Evolutionary conservation across 495 filamentous ascomycete genomes (phyloP), one percentile per base, ranked within the genome.

Genomic region (Neurospora cerealis): DNA sequence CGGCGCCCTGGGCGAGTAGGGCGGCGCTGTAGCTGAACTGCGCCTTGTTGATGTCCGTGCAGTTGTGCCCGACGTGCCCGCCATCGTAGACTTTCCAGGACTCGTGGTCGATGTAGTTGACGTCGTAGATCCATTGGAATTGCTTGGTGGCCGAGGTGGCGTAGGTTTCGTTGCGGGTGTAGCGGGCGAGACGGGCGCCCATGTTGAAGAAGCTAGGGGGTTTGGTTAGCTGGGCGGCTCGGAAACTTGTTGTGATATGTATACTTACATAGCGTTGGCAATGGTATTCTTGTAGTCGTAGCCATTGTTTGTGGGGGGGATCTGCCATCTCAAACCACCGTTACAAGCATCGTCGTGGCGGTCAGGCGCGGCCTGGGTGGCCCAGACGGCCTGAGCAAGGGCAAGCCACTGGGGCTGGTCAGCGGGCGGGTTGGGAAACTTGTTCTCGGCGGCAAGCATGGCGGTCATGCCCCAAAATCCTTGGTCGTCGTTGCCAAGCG

Each of bases 231-330:
- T 19, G 13, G 69, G 93, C 93, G 17, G 89, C 89, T 62, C 15
- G 13, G 28, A 34, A 34, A 13, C 13, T 34, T 3, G 11, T 34
- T 34, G 13, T 28, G 54, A 15, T 4, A 62, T 5, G 28, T 24
- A 54, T 24, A 62, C 54, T 34, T 62, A 34, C 54, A 62, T 62
- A n/a, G 75, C 78, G 70, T 93, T 90, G 73, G 79, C 78, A 72
- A 79, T 71, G 89, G 88, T 88, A 80, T 95, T 96, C 82, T 95
- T 95, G 83, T 96, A 95, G 75, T 91, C 87, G 77, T 93, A 96
- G 7, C 93, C 93, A n/a, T 85, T 87, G 77, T 93, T 93, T 75
- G 86, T 89, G 3, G 87, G 87, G 72, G 91, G 90, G 28, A 95
- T 91, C 80, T 95, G 93, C 93, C 93, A 96, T 54, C 89, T 85